Evolutionary conservation across 306 rosid species (phyloP).

Genomic region (Purshia tridentata): DNA sequence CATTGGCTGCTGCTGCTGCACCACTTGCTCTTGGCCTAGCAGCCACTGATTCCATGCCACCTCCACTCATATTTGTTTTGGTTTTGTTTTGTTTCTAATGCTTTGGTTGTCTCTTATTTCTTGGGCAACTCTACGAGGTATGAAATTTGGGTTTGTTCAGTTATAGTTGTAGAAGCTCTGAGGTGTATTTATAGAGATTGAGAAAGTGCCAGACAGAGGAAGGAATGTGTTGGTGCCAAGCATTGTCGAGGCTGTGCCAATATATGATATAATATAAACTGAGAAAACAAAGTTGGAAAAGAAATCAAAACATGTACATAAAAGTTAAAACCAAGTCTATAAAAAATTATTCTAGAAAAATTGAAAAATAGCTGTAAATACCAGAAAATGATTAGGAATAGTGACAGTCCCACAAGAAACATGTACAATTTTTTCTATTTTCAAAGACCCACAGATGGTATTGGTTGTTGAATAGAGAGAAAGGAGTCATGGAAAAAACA

Average conservation of each 20-base stretch:
- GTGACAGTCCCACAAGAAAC: too few relatives aligned
- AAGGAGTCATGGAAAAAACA: too few relatives aligned
- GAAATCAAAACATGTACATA: background rate
- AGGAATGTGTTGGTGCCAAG: background rate
- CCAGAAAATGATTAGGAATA: too few relatives aligned
- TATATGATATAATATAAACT: background rate
- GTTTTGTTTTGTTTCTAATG: background rate
- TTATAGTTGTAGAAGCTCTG: background rate
- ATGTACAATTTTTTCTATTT: too few relatives aligned
- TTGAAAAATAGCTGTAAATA: too few relatives aligned
- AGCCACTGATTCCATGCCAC: constrained; percentile 30
- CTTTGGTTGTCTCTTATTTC: background rate
- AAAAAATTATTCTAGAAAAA: too few relatives aligned
- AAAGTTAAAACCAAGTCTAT: background rate
- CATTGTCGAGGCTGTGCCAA: background rate
- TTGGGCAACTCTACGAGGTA: background rate
- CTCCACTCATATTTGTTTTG: constrained; percentile 2
- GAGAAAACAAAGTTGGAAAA: constrained; percentile 21
- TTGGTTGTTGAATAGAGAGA: too few relatives aligned
- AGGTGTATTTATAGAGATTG: constrained; percentile 10
- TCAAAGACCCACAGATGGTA: too few relatives aligned
- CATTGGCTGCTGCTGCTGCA: constrained; percentile 4
- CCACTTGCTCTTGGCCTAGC: background rate
- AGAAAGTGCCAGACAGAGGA: background rate
- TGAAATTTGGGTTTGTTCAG: background rate